These are phyloP conservation scores for Macrophomina tecta DNA, from an alignment of 2,329 filamentous ascomycete species.

Conservation along the genomic window DNA sequence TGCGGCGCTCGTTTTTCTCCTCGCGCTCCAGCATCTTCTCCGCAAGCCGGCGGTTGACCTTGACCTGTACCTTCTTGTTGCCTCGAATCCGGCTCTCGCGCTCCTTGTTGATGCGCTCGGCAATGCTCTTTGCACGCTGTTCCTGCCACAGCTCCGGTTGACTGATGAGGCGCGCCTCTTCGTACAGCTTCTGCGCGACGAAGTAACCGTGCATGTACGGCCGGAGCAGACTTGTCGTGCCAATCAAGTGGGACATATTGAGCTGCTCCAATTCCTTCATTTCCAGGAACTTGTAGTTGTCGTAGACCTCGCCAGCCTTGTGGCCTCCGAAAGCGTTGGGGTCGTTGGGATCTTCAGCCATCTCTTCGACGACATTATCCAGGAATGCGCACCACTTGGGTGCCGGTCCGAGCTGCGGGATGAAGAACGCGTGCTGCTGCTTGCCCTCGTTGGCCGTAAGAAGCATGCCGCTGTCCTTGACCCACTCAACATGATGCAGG, in stretches of 20 bases:
- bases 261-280: slow-evolving; percentile 82
- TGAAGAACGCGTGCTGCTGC: slow-evolving; percentile 93
- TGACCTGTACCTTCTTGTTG: slow-evolving; percentile 86
- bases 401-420: slow-evolving; percentile 89
- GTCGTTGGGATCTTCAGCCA: slow-evolving; percentile 81
- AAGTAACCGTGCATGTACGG: slow-evolving; percentile 99
- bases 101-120: slow-evolving; percentile 96
- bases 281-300: slow-evolving; percentile 99
- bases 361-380: slow-evolving; percentile 97
- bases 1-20: slow-evolving; percentile 65
- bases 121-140: slow-evolving; percentile 86
- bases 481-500: slow-evolving; percentile 92
- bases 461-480: slow-evolving; percentile 90
- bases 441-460: slow-evolving; percentile 96
- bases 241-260: slow-evolving; percentile 86
- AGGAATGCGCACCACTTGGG: slow-evolving; percentile 96
- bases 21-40: slow-evolving; percentile 70
- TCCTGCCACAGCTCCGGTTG: slow-evolving; percentile 96
- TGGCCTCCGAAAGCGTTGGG: slow-evolving; percentile 60
- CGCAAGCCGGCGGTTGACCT: slow-evolving; percentile 83
- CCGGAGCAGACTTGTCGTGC: slow-evolving; percentile 84
- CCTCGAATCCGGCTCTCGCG: slow-evolving; percentile 92
- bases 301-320: slow-evolving; percentile 80
- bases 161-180: slow-evolving; percentile 89
- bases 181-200: slow-evolving; percentile 91